Percentiles rank a stretch among this genome's conserved stretches.
Evolutionary conservation across 305 asterid genomes (phyloP).

Genomic region (Galium porrigens): DNA sequence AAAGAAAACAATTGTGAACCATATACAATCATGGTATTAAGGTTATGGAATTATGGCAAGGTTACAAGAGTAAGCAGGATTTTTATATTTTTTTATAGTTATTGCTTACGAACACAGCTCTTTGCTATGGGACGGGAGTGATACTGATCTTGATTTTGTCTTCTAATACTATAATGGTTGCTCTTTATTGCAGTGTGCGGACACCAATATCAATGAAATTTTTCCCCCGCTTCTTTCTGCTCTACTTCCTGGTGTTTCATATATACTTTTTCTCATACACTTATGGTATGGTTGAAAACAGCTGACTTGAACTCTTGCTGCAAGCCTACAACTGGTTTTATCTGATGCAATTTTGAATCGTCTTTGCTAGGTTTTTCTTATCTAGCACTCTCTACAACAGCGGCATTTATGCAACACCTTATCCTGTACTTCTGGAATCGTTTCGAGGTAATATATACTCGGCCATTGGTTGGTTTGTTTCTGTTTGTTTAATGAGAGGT

Average conservation of each 20-base stretch:
- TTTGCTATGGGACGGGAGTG: neutral
- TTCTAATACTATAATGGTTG: constrained; percentile 24
- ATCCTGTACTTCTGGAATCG: constrained; percentile 94
- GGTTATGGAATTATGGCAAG: neutral
- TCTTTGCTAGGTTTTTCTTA: constrained; percentile 59
- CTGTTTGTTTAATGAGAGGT: neutral
- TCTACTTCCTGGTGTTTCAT: constrained; percentile 89
- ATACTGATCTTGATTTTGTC: constrained; percentile 10
- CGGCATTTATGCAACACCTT: constrained; percentile 96
- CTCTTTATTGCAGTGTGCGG: constrained; percentile 75
- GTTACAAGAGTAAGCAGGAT: neutral
- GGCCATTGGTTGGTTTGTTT: neutral
- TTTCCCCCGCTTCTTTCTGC: constrained; percentile 97
- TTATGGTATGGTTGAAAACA: constrained; percentile 40
- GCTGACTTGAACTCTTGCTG: neutral
- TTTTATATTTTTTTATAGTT: neutral
- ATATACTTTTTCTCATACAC: constrained; percentile 87
- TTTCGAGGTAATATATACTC: constrained; percentile 51
- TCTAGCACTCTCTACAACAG: constrained; percentile 87
- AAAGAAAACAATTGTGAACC: neutral
- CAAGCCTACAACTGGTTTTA: neutral
- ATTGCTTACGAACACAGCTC: neutral
- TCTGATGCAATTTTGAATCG: neutral
- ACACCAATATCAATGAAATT: constrained; percentile 98
- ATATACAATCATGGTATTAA: neutral